Base-by-base conservation (phyloP, 306 rosid genomes). In the Luffa aegyptiaca region DNA sequence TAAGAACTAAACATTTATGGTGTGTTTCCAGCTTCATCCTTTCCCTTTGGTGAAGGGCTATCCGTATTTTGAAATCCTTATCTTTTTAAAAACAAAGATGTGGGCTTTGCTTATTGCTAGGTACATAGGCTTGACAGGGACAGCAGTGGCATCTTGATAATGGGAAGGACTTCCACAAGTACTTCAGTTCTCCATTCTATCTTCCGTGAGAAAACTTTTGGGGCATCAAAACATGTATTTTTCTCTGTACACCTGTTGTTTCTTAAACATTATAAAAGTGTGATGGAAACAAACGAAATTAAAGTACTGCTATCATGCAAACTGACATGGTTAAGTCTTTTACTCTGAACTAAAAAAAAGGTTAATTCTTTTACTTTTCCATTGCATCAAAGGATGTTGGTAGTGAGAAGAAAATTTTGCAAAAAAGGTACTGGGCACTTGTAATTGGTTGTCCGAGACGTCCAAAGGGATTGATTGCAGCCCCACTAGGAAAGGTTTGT, bases 121-220 rank as follows among this genome's bases (percentile, higher is more conserved):
- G 97, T 90, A 74, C 97, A 95, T 73, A 93, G 97, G 82, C 92
- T 95, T 46, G 98, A 92, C 84, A 86, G 90, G 86, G 97, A 95
- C 82, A 86, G 93, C 82, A 84, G 96, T 56, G 98, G 98, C 81
- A 83, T 92, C 83, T 87, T 95, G 71, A 90, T 95, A 78, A 90
- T 95, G 98, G 98, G 97, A 51, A 88, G 98, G 83, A 92, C 97
- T 62, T 92, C 92, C 78, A 85, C 84, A 53, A 88, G 93, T 87
- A 88, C 96, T 17, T 81, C 92, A 75, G 63, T 87, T 83, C 87
- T 95, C 81, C 98, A 91, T 82, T 90, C 97, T 83, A 82, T 95
- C 75, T 92, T 95, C 87, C 87, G 93, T 20, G 93, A 91, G 83
- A 95, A 88, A 88, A 95, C 97, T 74, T 86, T 84, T 35, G 86